These are phyloP conservation scores for Prunella vulgaris DNA, from an alignment of 257 asterid genomes.

Conservation along the genomic window DNA sequence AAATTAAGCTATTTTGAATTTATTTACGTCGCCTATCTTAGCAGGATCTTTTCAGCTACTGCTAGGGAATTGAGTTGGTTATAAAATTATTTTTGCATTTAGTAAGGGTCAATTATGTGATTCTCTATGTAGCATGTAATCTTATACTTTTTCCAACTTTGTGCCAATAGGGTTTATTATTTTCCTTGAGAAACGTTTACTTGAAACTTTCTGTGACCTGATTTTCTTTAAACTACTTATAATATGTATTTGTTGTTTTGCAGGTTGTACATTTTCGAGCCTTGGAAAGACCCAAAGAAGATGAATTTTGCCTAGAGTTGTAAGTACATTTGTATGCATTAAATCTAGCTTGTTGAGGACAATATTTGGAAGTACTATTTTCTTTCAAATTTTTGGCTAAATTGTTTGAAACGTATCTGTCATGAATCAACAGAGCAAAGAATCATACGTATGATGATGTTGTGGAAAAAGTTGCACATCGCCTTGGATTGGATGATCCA, in stretches of 20 bases:
- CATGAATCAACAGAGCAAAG: constrained; percentile 62
- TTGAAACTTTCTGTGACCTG: background rate
- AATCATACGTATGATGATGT: constrained; percentile 92
- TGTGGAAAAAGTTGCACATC: constrained; percentile 86
- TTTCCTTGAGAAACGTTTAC: background rate
- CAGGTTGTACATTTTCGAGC: constrained; percentile 93
- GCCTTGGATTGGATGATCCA: constrained; percentile 80
- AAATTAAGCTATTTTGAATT: background rate
- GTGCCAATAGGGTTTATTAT: background rate
- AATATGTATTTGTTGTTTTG: constrained; percentile 15
- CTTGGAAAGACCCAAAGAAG: constrained; percentile 89
- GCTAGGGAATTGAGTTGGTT: background rate
- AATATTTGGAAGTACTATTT: constrained; percentile 18
- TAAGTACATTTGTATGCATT: constrained; percentile 39
- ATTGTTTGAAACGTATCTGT: constrained; percentile 13
- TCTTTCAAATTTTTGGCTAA: constrained; percentile 1
- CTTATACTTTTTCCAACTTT: background rate
- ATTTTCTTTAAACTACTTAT: background rate
- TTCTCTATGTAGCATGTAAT: background rate
- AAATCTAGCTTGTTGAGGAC: constrained; percentile 9
- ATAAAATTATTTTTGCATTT: background rate
- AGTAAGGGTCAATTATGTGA: background rate
- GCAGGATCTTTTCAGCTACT: background rate
- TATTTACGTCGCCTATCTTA: background rate
- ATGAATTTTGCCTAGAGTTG: constrained; percentile 88